Conservation (phyloP, 805 yeast genomes). For the Starmerella floris region DNA sequence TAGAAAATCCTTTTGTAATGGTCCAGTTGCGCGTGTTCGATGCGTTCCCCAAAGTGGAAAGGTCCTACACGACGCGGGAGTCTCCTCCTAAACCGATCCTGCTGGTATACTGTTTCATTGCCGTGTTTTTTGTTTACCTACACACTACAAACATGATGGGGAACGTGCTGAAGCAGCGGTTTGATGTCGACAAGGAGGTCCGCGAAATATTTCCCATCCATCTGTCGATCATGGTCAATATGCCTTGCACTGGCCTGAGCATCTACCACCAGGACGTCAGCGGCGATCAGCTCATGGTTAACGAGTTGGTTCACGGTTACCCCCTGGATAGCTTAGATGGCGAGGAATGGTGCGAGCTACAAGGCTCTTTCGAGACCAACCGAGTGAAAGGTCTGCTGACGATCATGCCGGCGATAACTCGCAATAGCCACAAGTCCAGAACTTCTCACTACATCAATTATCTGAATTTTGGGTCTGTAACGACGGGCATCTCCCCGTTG, state of each 20-base stretch:
- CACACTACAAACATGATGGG: constrained; percentile 77
- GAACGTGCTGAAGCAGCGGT: constrained; percentile 66
- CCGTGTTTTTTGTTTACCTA: constrained; percentile 60
- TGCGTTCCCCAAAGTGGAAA: constrained; percentile 62
- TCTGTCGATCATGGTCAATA: constrained; percentile 63
- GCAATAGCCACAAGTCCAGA: constrained; percentile 37
- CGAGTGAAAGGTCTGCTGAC: constrained; percentile 77
- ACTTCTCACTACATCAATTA: constrained; percentile 78
- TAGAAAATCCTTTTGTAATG: too few relatives aligned
- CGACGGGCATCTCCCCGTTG: constrained; percentile 80
- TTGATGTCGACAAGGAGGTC: constrained; percentile 53
- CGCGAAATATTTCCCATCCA: constrained; percentile 53
- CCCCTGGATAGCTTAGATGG: constrained; percentile 1
- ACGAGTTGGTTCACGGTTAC: constrained; percentile 50
- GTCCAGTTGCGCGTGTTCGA: constrained; percentile 43
- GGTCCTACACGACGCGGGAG: constrained; percentile 60
- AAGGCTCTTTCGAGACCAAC: constrained; percentile 71
- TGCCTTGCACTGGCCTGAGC: constrained; percentile 68
- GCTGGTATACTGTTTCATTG: constrained; percentile 17
- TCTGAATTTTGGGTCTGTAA: constrained; percentile 80
- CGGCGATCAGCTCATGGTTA: constrained; percentile 63
- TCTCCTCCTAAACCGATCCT: constrained; percentile 22
- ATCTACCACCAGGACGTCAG: constrained; percentile 69
- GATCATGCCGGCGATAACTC: constrained; percentile 40
- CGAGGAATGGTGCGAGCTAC: constrained; percentile 59